These are phyloP conservation scores for Paramecium octaurelia DNA, from an alignment of 73 alveolate genomes.

Conservation along the genomic window DNA sequence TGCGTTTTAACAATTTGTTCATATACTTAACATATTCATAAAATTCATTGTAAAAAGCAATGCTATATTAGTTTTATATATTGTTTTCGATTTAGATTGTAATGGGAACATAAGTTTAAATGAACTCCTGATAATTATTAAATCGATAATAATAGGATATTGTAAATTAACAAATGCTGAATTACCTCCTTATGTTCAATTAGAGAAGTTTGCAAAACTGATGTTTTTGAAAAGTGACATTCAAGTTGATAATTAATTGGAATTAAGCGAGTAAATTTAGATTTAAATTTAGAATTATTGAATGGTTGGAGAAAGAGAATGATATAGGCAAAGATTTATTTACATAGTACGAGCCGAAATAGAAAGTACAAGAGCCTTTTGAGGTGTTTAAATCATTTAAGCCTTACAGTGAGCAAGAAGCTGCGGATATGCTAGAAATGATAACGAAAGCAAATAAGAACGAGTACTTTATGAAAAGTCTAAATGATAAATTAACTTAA, in stretches of 20 bases:
- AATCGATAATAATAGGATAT: slow-evolving; percentile 57
- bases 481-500: neutral
- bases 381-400: slow-evolving; percentile 51
- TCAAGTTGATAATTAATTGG: slow-evolving; percentile 51
- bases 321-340: slow-evolving; percentile 49
- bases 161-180: slow-evolving; percentile 56
- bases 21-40: slow-evolving; percentile 51
- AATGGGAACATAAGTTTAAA: slow-evolving; percentile 53
- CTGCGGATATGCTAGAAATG: slow-evolving; percentile 46
- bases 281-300: slow-evolving; percentile 36
- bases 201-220: slow-evolving; percentile 61
- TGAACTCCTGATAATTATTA: slow-evolving; percentile 44
- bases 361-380: slow-evolving; percentile 40
- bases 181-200: slow-evolving; percentile 43
- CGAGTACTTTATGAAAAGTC: slow-evolving; percentile 48
- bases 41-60: slow-evolving; percentile 34
- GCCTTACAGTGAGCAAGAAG: slow-evolving; percentile 49
- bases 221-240: slow-evolving; percentile 58
- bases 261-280: slow-evolving; percentile 34
- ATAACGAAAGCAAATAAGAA: slow-evolving; percentile 51
- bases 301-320: slow-evolving; percentile 58
- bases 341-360: slow-evolving; percentile 35
- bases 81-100: slow-evolving; percentile 56
- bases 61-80: slow-evolving; percentile 21
- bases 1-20: slow-evolving; percentile 53